These are phyloP conservation scores for Phytophthora vignae DNA, from an alignment of 352 stramenopile species.

Conservation along the genomic window DNA sequence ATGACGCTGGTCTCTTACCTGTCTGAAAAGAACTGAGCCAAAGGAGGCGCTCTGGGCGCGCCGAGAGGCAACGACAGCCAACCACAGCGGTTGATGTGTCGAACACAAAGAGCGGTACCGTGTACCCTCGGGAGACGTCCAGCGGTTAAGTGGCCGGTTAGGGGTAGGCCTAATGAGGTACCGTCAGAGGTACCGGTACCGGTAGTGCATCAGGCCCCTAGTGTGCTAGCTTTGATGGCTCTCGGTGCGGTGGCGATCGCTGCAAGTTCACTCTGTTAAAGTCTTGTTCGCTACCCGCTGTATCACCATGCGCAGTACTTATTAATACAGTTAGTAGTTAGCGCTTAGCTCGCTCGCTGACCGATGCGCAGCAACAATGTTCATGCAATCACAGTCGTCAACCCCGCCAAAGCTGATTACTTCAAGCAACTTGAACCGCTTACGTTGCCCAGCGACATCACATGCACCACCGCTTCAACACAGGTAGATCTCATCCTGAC, in stretches of 20 bases:
- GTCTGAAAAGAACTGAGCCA: slow-evolving; percentile 68
- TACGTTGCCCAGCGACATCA: not conserved
- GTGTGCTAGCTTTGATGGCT: too few relatives aligned
- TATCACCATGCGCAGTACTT: too few relatives aligned
- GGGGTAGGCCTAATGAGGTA: not conserved
- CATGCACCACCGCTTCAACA: slow-evolving; percentile 2
- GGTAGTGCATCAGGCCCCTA: too few relatives aligned
- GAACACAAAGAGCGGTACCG: slow-evolving; percentile 6
- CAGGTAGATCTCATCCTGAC: slow-evolving; percentile 7
- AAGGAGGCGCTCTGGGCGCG: too few relatives aligned
- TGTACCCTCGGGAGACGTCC: not conserved
- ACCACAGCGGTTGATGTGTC: slow-evolving; percentile 24
- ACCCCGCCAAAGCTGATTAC: not conserved
- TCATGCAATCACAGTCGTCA: not conserved
- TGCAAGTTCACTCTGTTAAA: too few relatives aligned
- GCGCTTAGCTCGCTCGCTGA: too few relatives aligned
- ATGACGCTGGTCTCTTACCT: slow-evolving; percentile 46
- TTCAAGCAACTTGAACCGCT: not conserved
- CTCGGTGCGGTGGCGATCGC: too few relatives aligned
- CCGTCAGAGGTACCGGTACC: too few relatives aligned
- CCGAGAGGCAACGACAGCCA: slow-evolving; percentile 31
- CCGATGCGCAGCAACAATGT: not conserved
- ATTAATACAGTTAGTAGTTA: too few relatives aligned
- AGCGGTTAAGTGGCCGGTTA: slow-evolving; percentile 12
- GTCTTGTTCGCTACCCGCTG: too few relatives aligned